Base-by-base conservation (phyloP, 768 basidiomycete species). In the Mycena metata region DNA sequence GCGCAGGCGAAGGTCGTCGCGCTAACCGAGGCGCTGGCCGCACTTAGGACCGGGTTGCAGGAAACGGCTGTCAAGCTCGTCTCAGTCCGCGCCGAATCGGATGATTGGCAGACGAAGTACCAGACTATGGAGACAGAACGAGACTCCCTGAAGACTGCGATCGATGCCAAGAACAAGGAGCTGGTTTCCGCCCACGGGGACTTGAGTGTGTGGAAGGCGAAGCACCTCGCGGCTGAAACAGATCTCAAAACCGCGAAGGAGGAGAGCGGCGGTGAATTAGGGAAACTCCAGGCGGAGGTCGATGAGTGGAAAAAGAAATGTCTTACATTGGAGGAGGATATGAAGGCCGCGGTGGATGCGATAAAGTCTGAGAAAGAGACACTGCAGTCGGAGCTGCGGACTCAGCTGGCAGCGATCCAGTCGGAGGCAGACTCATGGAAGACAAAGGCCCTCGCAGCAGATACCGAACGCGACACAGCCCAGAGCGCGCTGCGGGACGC, bases 361-460 rank as follows among this genome's bases (percentile, higher is more conserved):
- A 35, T 23, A 17, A 21, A 26, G 16, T 21, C 23, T 21, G 19
- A 5, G 26, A 17, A 24, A 8, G 24, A 19, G 11, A 26, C 41
- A 1, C 23, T 26, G 16, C 43, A 54, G 42, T 19, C 41, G 11
- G 54, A 39, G 11, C 15, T 21, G 54, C n/a, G 39, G 6, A 24
- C 36, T 36, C 36, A 12, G 36, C 39, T 39, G 3, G 39, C 39
- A 15, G 15, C 39, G 39, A 39, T 39, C 39, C 39, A 39, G 39
- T 39, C 56, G 49, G 57, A 59, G 19, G 11, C 54, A 26, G 41
- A 52, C 2, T 35, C 13, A 35, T 67, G 59, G 66, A 62, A 62
- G 19, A 17, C 15, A 6, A 26, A 30, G 16, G 24, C 45, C 5
- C 60, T 46, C 41, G 13, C 26, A 5, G 54, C 55, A 26, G 66